These are phyloP conservation scores for Neofusicoccum cordaticola DNA, from an alignment of 2,329 filamentous ascomycete species.

Conservation along the genomic window DNA sequence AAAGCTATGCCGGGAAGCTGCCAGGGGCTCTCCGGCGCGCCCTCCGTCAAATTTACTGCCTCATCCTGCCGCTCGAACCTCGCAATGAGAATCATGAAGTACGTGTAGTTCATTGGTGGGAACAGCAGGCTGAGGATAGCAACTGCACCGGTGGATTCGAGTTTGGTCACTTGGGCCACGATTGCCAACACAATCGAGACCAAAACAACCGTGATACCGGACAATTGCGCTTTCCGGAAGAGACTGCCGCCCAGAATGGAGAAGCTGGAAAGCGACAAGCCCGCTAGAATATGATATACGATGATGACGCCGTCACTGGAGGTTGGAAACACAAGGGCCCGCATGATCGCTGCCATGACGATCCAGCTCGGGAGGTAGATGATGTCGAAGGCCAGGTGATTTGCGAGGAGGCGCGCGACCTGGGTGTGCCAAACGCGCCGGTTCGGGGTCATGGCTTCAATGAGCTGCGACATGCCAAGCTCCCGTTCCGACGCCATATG, in stretches of 20 bases:
- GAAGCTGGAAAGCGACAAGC: slow-evolving; percentile 73
- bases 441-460: slow-evolving; percentile 89
- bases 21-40: slow-evolving; percentile 59
- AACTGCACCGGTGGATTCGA: slow-evolving; percentile 62
- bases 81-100: slow-evolving; percentile 74
- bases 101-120: slow-evolving; percentile 83
- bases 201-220: slow-evolving; percentile 76
- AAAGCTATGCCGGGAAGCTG: slow-evolving; percentile 69
- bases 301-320: slow-evolving; percentile 46
- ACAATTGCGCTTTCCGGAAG: slow-evolving; percentile 84
- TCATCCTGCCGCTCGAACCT: slow-evolving; percentile 66
- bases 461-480: slow-evolving; percentile 78
- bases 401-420: slow-evolving; percentile 71
- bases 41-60: slow-evolving; percentile 59
- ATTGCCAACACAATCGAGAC: slow-evolving; percentile 73
- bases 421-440: slow-evolving; percentile 72
- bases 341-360: slow-evolving; percentile 67
- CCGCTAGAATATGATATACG: slow-evolving; percentile 69
- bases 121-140: slow-evolving; percentile 73
- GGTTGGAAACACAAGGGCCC: slow-evolving; percentile 53
- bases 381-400: slow-evolving; percentile 75
- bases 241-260: slow-evolving; percentile 78
- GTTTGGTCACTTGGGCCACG: slow-evolving; percentile 71
- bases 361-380: slow-evolving; percentile 83
- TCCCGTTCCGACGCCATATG: slow-evolving; percentile 84